Evolutionary conservation across 768 basidiomycete genomes (phyloP).

Genomic region (Suillus lakei): DNA sequence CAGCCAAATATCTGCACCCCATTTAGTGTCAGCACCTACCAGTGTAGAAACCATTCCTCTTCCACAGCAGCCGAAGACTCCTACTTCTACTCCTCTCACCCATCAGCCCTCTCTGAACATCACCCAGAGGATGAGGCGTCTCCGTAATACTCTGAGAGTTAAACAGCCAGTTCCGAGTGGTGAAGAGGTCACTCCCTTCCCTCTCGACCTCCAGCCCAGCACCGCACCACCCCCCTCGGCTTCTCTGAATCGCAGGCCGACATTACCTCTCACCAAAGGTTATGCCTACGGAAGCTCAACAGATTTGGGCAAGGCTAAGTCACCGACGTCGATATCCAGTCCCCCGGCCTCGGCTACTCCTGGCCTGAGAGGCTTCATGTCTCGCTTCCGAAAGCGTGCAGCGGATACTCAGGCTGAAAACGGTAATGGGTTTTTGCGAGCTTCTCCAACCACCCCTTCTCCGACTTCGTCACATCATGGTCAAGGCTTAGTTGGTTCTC

Average conservation of each 20-base stretch:
- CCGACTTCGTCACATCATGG: slow-evolving; percentile 37
- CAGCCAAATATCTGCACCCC: slow-evolving; percentile 69
- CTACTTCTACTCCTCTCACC: slow-evolving; percentile 33
- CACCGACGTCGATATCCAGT: slow-evolving; percentile 53
- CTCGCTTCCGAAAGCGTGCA: slow-evolving; percentile 62
- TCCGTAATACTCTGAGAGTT: slow-evolving; percentile 70
- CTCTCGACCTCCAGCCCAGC: slow-evolving; percentile 48
- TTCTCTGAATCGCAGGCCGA: slow-evolving; percentile 49
- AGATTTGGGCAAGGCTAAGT: slow-evolving; percentile 59
- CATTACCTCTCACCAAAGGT: slow-evolving; percentile 51
- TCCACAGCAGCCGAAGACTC: slow-evolving; percentile 36
- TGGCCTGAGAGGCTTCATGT: slow-evolving; percentile 81
- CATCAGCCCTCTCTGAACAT: slow-evolving; percentile 53
- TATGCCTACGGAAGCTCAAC: slow-evolving; percentile 40
- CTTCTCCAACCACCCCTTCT: slow-evolving; percentile 40
- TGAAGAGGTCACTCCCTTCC: slow-evolving; percentile 53
- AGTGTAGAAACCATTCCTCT: slow-evolving; percentile 72
- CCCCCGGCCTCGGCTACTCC: slow-evolving; percentile 78
- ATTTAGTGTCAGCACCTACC: slow-evolving; percentile 67
- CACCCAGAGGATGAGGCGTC: slow-evolving; percentile 72
- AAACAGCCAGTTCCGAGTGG: slow-evolving; percentile 51
- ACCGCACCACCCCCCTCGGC: slow-evolving; percentile 27
- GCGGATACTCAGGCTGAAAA: slow-evolving; percentile 32
- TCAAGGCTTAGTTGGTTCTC: slow-evolving; percentile 24
- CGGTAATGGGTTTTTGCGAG: slow-evolving; percentile 35